Conservation (phyloP, 768 basidiomycete species). For the Gautieria morchelliformis region DNA sequence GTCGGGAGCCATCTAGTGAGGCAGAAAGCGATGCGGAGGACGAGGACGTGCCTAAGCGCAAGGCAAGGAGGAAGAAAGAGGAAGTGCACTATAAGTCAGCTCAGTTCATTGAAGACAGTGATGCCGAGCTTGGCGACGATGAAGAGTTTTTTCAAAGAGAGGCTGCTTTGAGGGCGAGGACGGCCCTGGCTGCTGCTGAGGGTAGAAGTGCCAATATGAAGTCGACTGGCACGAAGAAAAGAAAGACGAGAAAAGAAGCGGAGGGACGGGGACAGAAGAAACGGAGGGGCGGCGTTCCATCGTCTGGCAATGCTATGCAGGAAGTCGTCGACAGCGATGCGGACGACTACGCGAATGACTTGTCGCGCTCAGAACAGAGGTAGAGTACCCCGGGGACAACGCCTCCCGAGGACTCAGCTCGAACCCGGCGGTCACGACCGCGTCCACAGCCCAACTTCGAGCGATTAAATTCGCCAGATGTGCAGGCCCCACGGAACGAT, state of each 20-base stretch:
- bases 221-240: conserved; percentile 46
- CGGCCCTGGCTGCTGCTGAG: conserved; percentile 28
- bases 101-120: conserved; percentile 87
- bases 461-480: not conserved
- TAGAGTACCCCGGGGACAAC: not conserved
- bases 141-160: conserved; percentile 77
- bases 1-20: conserved; percentile 33
- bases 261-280: conserved; percentile 36
- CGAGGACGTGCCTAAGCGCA: conserved; percentile 28
- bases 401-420: not conserved
- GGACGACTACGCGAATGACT: not conserved
- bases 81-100: conserved; percentile 77
- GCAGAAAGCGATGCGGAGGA: conserved; percentile 34
- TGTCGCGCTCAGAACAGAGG: not conserved
- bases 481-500: not conserved
- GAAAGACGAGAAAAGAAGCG: conserved; percentile 32
- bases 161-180: conserved; percentile 46
- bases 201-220: conserved; percentile 38
- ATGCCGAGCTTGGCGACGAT: conserved; percentile 73
- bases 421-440: not conserved
- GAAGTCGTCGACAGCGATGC: not conserved
- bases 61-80: conserved; percentile 51
- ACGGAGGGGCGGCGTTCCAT: conserved; percentile 16
- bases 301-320: not conserved
- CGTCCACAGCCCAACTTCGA: not conserved